These are phyloP conservation scores for Sutorius eximius DNA, from an alignment of 1,284 basidiomycete genomes.

Conservation along the genomic window DNA sequence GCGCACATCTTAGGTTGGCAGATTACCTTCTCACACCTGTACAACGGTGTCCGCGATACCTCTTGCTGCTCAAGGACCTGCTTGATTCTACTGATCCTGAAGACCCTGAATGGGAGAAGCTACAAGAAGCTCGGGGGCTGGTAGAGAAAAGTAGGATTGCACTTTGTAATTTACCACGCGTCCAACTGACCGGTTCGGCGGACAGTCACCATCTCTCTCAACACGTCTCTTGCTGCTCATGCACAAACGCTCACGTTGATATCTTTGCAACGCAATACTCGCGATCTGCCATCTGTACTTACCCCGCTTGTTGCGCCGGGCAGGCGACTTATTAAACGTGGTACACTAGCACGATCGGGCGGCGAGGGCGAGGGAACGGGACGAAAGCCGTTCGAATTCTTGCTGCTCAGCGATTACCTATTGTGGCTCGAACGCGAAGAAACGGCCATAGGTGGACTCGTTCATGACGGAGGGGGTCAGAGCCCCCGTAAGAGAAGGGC, in stretches of 20 bases:
- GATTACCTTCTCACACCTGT: constrained; percentile 88
- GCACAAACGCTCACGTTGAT: constrained; percentile 72
- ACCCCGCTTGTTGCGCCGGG: constrained; percentile 72
- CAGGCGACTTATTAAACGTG: constrained; percentile 71
- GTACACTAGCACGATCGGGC: constrained; percentile 45
- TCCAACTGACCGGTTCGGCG: neutral
- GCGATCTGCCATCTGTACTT: constrained; percentile 61
- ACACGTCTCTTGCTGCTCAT: constrained; percentile 76
- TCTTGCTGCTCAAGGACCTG: constrained; percentile 79
- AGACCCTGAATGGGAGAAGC: constrained; percentile 61
- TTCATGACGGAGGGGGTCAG: constrained; percentile 20
- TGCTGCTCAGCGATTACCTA: constrained; percentile 80
- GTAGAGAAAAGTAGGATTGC: constrained; percentile 68
- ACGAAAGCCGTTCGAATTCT: constrained; percentile 55
- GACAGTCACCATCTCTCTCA: constrained; percentile 74
- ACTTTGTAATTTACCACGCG: neutral
- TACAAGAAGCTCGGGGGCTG: constrained; percentile 59
- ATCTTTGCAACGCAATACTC: constrained; percentile 72
- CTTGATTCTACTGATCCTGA: constrained; percentile 62
- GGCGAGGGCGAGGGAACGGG: constrained; percentile 24
- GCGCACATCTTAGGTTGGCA: constrained; percentile 69
- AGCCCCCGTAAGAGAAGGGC: constrained; percentile 21
- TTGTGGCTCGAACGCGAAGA: constrained; percentile 67
- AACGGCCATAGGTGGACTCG: constrained; percentile 11
- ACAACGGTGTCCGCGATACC: constrained; percentile 83